Evolutionary conservation across 441 rosid genomes (phyloP), one percentile per base, ranked within the genome.

Genomic region (Erodium texanum): DNA sequence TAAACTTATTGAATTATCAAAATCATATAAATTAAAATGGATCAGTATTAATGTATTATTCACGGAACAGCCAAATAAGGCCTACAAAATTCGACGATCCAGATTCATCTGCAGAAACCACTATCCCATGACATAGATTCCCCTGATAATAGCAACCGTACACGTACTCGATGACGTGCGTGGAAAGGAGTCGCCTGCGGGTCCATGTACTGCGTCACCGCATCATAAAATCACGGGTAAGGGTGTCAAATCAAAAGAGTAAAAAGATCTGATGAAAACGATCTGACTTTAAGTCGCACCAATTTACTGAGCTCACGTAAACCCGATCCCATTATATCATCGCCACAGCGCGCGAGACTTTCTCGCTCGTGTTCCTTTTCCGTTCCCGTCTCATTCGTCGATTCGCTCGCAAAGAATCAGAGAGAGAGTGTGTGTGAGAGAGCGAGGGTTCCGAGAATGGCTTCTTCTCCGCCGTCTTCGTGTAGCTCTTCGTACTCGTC

Each of bases 381-480:
- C 24, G 62, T 34, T 34, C 41, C 41, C 41, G 41, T 34, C 41
- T 34, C 41, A 34, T 34, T 34, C 41, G 41, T 34, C 41, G 10
- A 34, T 34, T 34, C 23, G 3, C 12, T 56, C 23, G 0, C 20
- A 18, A 10, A 9, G 12, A 16, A 3, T 18, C 24, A 18, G 24
- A 56, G 62, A 19, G 62, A 56, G 62, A 56, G 23, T 6, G 23
- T 11, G 23, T 6, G 23, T 11, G 50, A 18, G 68, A 62, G 70
- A 72, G 65, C 16, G 36, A 43, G 73, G 52, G 20, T 27, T 74
- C 66, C 41, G 29, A 88, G 82, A 93, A 81, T 63, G 76, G 48
- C 73, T 27, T 50, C 81, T 12, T 74, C 89, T 11, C 79, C 91
- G 20, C 62, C 87, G 65, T 72, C 86, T 29, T 77, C 94, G 10